Base-by-base conservation (phyloP, 2,329 filamentous ascomycete genomes). In the Colletotrichum sp. region DNA sequence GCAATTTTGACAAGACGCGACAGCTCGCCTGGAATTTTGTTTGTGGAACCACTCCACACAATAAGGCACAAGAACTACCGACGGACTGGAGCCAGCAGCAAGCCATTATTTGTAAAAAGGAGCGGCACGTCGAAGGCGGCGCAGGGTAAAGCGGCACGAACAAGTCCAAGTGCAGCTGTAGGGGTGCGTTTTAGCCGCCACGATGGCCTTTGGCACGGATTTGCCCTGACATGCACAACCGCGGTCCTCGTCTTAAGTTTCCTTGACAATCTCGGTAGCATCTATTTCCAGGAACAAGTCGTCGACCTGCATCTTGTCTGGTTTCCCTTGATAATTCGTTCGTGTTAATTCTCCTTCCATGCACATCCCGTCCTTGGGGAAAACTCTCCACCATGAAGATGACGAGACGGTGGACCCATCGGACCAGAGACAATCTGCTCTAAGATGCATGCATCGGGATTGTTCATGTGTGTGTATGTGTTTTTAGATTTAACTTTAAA, bases 261-360 rank as follows among this genome's bases (percentile, higher is more conserved):
- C 55, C 64, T 64, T 70, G 73, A 71, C 73, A 36, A 28, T 28
- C 21, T 24, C 62, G 68, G 72, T 55, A 62, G 61, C 61, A 71
- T 34, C 55, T 66, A 61, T 71, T 62, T 36, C n/a, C 18, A 55
- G 68, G 24, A 18, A 38, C 36, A 52, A 52, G 62, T 30, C 26
- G 12, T 62, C 28, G 28, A 62, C 55, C 55, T 48, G 65, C 56
- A 55, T 69, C n/a, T 52, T 26, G 24, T 48, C 38, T 21, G 13
- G 18, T 32, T 30, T 56, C n/a, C 38, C 13, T 26, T 13, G 26
- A 62, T 10, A 34, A 61, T 52, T 8, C n/a, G n/a, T 21, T 21
- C n/a, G 43, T 52, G 6, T 52, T 52, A 52, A 52, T 52, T 52
- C 43, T 52, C 43, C 43, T 52, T 52, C 43, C 43, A 52, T 52